Conservation (phyloP, 148 eudicot genomes). For the Rheum nobile region DNA sequence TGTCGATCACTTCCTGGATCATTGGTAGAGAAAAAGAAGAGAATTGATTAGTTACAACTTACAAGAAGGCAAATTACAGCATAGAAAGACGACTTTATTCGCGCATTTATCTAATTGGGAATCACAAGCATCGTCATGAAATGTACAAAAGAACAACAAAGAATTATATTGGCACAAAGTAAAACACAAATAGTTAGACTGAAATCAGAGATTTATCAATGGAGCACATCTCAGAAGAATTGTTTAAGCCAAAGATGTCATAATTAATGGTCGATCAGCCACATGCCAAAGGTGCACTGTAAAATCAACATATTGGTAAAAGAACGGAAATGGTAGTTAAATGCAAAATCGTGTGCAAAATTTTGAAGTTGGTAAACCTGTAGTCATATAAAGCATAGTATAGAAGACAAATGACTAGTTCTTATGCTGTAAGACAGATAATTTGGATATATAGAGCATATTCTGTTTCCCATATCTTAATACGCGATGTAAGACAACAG, state of each 20-base stretch:
- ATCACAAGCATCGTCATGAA: background rate
- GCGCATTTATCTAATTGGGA: background rate
- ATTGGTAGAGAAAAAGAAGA: background rate
- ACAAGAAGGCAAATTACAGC: background rate
- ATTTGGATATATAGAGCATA: background rate
- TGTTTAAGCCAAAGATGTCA: background rate
- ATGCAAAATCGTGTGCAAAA: background rate
- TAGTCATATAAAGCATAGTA: background rate
- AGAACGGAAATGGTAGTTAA: background rate
- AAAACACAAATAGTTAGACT: background rate
- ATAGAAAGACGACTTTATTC: background rate
- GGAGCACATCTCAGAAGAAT: background rate
- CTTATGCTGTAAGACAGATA: background rate
- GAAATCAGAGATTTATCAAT: background rate
- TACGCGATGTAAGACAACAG: background rate
- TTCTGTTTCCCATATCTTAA: background rate
- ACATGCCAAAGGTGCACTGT: background rate
- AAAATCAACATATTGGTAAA: background rate
- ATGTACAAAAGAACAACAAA: background rate
- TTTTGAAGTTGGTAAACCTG: background rate
- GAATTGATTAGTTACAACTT: conserved; percentile 4
- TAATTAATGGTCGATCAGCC: too few species aligned
- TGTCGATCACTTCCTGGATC: conserved; percentile 77
- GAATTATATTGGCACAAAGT: background rate
- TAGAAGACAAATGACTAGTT: background rate